Evolutionary conservation across 2,329 filamentous ascomycete genomes (phyloP).

Genomic region (Xylaria sp.): DNA sequence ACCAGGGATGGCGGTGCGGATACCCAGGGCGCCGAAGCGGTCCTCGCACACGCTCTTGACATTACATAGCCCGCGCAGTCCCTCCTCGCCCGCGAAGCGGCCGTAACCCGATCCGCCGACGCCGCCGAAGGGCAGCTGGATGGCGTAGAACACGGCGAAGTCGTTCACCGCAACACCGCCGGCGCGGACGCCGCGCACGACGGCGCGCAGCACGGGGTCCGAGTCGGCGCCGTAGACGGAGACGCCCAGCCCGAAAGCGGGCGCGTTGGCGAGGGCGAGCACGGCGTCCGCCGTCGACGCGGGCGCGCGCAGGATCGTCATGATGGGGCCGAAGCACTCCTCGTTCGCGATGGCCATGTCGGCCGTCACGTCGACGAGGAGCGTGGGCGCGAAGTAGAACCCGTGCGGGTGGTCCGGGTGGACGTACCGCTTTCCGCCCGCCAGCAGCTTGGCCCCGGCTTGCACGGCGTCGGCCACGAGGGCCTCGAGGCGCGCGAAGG

Average conservation of each 20-base stretch:
- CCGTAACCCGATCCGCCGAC: slow-evolving; percentile 92
- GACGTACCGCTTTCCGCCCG: slow-evolving; percentile 76
- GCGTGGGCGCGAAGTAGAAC: slow-evolving; percentile 92
- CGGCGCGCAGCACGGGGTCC: slow-evolving; percentile 68
- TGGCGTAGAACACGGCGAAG: slow-evolving; percentile 92
- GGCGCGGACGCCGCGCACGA: slow-evolving; percentile 76
- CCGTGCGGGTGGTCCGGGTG: slow-evolving; percentile 81
- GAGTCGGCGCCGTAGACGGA: slow-evolving; percentile 82
- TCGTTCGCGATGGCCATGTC: slow-evolving; percentile 88
- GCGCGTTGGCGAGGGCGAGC: slow-evolving; percentile 83
- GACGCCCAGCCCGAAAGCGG: slow-evolving; percentile 85
- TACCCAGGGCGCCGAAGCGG: slow-evolving; percentile 68
- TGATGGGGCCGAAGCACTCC: slow-evolving; percentile 93
- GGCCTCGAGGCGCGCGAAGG: slow-evolving; percentile 79
- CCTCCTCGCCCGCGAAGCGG: slow-evolving; percentile 90
- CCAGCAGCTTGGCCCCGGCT: slow-evolving; percentile 82
- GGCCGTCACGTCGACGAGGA: slow-evolving; percentile 88
- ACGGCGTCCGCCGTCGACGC: slow-evolving; percentile 70
- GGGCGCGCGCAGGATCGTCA: slow-evolving; percentile 81
- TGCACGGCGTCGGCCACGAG: slow-evolving; percentile 82
- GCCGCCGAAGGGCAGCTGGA: slow-evolving; percentile 93
- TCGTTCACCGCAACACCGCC: slow-evolving; percentile 98
- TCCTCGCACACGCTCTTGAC: slow-evolving; percentile 88
- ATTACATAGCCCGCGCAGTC: slow-evolving; percentile 85
- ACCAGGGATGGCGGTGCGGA: slow-evolving; percentile 81